These are phyloP conservation scores for Penicillium sp. DNA, from an alignment of 2,329 filamentous ascomycete genomes.

Conservation along the genomic window DNA sequence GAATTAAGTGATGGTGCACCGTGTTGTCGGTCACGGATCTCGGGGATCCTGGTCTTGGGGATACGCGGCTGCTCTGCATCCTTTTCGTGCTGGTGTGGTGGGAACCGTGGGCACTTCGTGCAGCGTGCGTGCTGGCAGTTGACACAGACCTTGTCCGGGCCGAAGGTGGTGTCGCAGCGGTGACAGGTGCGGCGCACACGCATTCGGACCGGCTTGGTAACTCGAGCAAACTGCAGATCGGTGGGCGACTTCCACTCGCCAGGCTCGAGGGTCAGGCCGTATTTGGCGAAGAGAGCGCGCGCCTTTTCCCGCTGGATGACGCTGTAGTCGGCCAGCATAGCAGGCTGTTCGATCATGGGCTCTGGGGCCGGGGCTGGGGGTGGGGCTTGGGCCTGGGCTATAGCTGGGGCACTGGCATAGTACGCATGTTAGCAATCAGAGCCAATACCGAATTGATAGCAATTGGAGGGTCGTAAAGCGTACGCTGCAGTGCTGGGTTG, in stretches of 20 bases:
- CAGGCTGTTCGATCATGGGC: constrained; percentile 14
- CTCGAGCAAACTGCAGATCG: constrained; percentile 36
- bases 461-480: neutral
- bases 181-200: constrained; percentile 62
- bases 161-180: constrained; percentile 69
- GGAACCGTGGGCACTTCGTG: constrained; percentile 71
- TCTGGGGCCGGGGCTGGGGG: constrained; percentile 2
- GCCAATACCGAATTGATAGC: neutral
- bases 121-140: constrained; percentile 76
- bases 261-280: constrained; percentile 42
- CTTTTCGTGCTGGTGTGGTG: constrained; percentile 58
- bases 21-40: constrained; percentile 39
- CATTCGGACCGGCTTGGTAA: constrained; percentile 46
- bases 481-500: constrained; percentile 20
- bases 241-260: constrained; percentile 39
- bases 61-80: constrained; percentile 43
- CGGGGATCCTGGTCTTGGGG: constrained; percentile 37
- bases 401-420: constrained; percentile 2
- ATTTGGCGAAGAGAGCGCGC: constrained; percentile 44
- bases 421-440: neutral
- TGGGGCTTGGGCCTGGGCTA: too few relatives aligned
- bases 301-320: constrained; percentile 42
- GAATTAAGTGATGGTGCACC: constrained; percentile 29
- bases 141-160: constrained; percentile 65
- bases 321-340: constrained; percentile 31